Conservation (phyloP, 306 rosid genomes). For the Cucumis hystrix region DNA sequence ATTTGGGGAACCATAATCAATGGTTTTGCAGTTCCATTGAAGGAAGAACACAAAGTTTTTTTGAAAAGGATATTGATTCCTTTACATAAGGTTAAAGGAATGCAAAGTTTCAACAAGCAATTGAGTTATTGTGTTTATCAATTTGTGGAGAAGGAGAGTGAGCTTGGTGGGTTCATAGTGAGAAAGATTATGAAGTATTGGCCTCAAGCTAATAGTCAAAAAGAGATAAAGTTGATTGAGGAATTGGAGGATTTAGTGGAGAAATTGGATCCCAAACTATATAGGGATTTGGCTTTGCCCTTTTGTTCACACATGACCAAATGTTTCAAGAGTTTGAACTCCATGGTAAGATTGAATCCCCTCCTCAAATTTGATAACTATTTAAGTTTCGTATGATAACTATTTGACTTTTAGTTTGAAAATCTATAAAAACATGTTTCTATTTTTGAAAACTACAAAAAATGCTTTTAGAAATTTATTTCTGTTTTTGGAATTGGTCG, state of each 20-base stretch:
- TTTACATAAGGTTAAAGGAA: conserved; percentile 57
- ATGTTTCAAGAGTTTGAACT: conserved; percentile 69
- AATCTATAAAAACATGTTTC: no score
- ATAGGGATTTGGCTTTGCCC: conserved; percentile 66
- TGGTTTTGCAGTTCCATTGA: conserved; percentile 74
- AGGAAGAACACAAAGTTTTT: conserved; percentile 82
- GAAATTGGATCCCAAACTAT: conserved; percentile 55
- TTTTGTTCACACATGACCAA: conserved; percentile 50
- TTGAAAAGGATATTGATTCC: conserved; percentile 78
- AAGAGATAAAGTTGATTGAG: conserved; percentile 59
- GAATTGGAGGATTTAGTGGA: conserved; percentile 81
- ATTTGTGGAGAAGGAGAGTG: conserved; percentile 83
- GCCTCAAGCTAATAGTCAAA: conserved; percentile 70
- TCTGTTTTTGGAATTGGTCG: no score
- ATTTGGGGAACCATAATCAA: conserved; percentile 81
- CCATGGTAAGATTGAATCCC: conserved; percentile 36
- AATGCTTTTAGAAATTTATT: no score
- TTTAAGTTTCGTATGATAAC: no score
- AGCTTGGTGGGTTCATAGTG: conserved; percentile 65
- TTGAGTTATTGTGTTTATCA: conserved; percentile 71
- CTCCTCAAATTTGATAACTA: neutral
- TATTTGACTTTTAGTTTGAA: no score
- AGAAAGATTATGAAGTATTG: conserved; percentile 70
- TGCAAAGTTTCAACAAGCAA: conserved; percentile 57
- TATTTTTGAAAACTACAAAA: no score